Conservation (phyloP, 1,284 basidiomycete genomes). For the Ceratobasidium sp. region DNA sequence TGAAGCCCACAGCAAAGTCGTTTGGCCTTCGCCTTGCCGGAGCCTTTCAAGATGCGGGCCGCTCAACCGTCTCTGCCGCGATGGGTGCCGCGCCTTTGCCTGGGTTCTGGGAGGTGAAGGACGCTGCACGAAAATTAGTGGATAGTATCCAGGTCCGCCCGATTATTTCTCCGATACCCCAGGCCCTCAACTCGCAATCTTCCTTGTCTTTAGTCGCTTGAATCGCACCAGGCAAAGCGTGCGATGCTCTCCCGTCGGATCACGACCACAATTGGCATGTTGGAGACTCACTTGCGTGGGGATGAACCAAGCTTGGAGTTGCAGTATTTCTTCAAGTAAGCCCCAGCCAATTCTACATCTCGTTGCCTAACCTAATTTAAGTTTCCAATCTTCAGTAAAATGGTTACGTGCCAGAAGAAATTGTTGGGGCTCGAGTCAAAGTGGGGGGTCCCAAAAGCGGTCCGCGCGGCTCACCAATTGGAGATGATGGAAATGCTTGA, state of each 20-base stretch:
- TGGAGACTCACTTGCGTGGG: not conserved
- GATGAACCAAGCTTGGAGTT: constrained; percentile 9
- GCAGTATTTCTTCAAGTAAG: constrained; percentile 28
- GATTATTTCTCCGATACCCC: not conserved
- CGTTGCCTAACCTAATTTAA: not conserved
- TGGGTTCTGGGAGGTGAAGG: constrained; percentile 16
- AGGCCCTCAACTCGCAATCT: not conserved
- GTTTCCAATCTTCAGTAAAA: constrained; percentile 2
- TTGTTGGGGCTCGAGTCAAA: not conserved
- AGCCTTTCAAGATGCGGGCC: not conserved
- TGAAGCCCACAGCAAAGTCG: constrained; percentile 1
- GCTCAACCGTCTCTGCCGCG: not conserved
- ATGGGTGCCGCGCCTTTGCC: not conserved
- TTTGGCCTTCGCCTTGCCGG: constrained; percentile 2
- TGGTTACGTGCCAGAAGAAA: constrained; percentile 20
- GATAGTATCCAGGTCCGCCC: constrained; percentile 21
- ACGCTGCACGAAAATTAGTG: constrained; percentile 8
- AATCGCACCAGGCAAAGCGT: not conserved
- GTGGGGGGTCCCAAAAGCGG: not conserved
- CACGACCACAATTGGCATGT: not conserved
- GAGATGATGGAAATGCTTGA: constrained; percentile 30
- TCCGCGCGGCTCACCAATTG: constrained; percentile 4
- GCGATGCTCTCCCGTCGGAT: constrained; percentile 4
- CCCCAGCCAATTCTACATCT: not conserved
- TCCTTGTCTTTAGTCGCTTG: not conserved